Evolutionary conservation across 495 filamentous ascomycete species (phyloP), one percentile per base, ranked within the genome.

Genomic region (Penicillium turbatum): DNA sequence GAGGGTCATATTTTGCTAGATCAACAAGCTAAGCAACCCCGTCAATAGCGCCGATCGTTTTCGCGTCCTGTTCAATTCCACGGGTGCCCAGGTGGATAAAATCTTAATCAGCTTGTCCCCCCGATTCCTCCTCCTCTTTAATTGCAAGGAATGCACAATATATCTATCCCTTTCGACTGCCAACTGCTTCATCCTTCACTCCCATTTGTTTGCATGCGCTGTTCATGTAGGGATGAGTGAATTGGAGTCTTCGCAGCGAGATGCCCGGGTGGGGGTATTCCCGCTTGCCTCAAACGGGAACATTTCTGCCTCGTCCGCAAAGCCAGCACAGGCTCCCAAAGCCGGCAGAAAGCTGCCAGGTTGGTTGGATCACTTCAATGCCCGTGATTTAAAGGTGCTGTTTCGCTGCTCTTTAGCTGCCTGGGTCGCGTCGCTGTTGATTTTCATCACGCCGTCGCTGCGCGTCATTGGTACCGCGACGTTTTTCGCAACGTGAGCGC

Each of bases 301-400:
- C 31, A 47, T 42, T 9, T 32, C 50, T 24, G 15, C 40, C 7
- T 17, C 38, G 8, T 31, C 60, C 13, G 34, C 29, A 5, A 57
- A 60, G 27, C 39, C 30, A 21, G 12, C 32, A 3, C 26, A 50
- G 5, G 26, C 29, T 15, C 34, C 58, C 12, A 57, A 59, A 19
- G 2, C 54, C 19, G 46, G 40, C 34, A 48, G 60, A 27, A 67
- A 63, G 32, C 36, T 75, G 41, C 74, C 74, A 3, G 48, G 54
- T 21, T 74, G 63, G 53, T 59, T 76, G 17, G 66, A 76, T 47
- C 74, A 77, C 50, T 75, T 75, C 69, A 75, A 74, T 61, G 66
- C 54, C 6, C 71, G 68, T 56, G 73, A 77, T 42, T 56, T 78
- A 31, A 76, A 77, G 61, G 62, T 70, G 16, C 56, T 74, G 17